These are phyloP conservation scores for Globisporangium spiculum DNA, from an alignment of 352 stramenopile species.

Conservation along the genomic window DNA sequence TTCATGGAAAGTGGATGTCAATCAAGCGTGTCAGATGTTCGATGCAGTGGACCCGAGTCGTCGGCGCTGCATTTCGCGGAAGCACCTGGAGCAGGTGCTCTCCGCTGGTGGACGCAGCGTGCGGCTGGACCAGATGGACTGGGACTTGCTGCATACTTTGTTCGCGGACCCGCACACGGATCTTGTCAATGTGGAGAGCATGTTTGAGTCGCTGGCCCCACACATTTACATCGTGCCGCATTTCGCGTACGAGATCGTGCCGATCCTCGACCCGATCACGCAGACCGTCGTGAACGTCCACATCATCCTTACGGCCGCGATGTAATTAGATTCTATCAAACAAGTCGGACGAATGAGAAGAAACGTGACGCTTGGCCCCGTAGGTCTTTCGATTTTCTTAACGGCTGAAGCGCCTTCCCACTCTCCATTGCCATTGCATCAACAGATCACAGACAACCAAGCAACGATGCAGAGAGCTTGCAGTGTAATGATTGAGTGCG, in stretches of 20 bases:
- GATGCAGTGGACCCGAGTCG: constrained; percentile 24
- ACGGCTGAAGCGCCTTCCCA: not conserved
- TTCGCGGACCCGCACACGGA: constrained; percentile 40
- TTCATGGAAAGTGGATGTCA: constrained; percentile 44
- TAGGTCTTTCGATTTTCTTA: not conserved
- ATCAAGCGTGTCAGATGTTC: constrained; percentile 26
- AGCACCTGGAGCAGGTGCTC: constrained; percentile 41
- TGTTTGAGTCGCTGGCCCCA: constrained; percentile 36
- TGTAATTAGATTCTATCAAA: not conserved
- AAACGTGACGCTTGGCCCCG: not conserved
- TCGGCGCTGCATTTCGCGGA: constrained; percentile 27
- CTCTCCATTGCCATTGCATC: not conserved
- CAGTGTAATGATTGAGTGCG: not conserved
- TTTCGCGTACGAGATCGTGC: constrained; percentile 53
- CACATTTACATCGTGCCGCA: constrained; percentile 28
- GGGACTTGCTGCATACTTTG: constrained; percentile 39
- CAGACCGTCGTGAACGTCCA: constrained; percentile 55
- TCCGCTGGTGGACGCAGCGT: constrained; percentile 26
- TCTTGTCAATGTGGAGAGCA: constrained; percentile 36
- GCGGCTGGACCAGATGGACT: constrained; percentile 34
- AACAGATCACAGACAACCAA: not conserved
- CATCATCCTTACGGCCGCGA: constrained; percentile 31
- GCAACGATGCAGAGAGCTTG: not conserved
- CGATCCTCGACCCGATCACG: constrained; percentile 51
- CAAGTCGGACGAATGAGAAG: not conserved